Base-by-base conservation (phyloP, 495 filamentous ascomycete genomes). In the Alectoria sarmentosa region DNA sequence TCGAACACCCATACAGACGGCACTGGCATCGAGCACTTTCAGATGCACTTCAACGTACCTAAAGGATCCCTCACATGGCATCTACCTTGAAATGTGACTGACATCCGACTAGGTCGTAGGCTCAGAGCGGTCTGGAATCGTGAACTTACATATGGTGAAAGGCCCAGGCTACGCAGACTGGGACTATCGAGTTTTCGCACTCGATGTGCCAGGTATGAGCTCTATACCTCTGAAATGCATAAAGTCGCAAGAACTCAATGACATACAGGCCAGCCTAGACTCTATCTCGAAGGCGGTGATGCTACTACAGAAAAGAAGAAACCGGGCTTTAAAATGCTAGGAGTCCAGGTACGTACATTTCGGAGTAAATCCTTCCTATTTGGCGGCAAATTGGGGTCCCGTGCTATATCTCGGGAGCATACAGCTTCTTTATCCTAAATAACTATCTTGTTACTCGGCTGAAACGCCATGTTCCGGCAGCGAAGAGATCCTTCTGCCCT, bases 31-130 rank as follows among this genome's bases (percentile, higher is more conserved):
- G 89, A 97, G 68, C 91, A 97, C 76, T 69, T 97, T 66, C 78
- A 81, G 55, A 90, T 98, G 82, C 88, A 90, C 60, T 98, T 98
- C 74, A 87, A 96, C 73, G 90, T 92, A 77, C 64, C 39, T 77
- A 72, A 42, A 58, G 32, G 19, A 26, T 4, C 23, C 23, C 6
- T n/a, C 30, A 15, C 28, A 36, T 36, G 28, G 30, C 3, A 26
- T 57, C 38, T 32, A 15, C 0, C 5, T 14, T 9, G 17, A 26
- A 6, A 9, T 11, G 13, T 58, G 36, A 60, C 73, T 78, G 42
- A 73, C 46, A 42, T 56, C 67, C 30, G 14, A 42, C 34, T 68
- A 92, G 89, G 89, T 96, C 48, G 88, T 93, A 76, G 94, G 94
- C 3, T 88, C 91, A 5, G 75, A 85, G 41, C 88, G 87, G 66